Base-by-base conservation (phyloP, 176 grass and related monocot genomes). In the Oryza brachyantha region DNA sequence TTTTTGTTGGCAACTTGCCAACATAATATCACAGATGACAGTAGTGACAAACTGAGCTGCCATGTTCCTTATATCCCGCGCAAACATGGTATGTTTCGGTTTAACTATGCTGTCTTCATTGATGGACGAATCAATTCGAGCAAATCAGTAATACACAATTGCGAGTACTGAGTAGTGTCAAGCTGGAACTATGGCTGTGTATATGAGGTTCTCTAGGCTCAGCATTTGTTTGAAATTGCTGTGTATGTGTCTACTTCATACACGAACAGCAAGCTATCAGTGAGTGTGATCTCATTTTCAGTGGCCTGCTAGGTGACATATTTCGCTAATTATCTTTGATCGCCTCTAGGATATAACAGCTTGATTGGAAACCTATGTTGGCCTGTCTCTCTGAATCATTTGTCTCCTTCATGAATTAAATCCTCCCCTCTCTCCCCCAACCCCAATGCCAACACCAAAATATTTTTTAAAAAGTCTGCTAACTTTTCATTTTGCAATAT, bases 401-500 rank as follows among this genome's bases (percentile, higher is more conserved):
- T 52, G 5, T 21, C 17, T 52, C 48, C 10, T 50, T 21, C 48
- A 52, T 52, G 48, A 52, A 21, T 24, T 57, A 3, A 22, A 57
- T 57, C 24, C 3, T 3, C 45, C 45, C 45, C n/a, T n/a, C n/a
- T n/a, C n/a, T n/a, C n/a, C n/a, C n/a, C n/a, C n/a, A n/a, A n/a
- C n/a, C n/a, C n/a, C n/a, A n/a, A n/a, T n/a, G n/a, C n/a, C n/a
- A n/a, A n/a, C n/a, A n/a, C n/a, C 45, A 4, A 17, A 57, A 24
- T n/a, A n/a, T n/a, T n/a, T n/a, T n/a, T n/a, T n/a, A 19, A 9
- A 21, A 3, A 10, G 21, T 10, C 1, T 52, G 52, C 52, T 31
- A 31, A 84, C 40, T 42, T 10, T 78, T 64, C 24, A 50, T 59
- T 43, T 81, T 79, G 42, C 13, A 66, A 70, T 66, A 19, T 82